These are phyloP conservation scores for Pleodorina starrii DNA, from an alignment of 139 green algal species.

Conservation along the genomic window DNA sequence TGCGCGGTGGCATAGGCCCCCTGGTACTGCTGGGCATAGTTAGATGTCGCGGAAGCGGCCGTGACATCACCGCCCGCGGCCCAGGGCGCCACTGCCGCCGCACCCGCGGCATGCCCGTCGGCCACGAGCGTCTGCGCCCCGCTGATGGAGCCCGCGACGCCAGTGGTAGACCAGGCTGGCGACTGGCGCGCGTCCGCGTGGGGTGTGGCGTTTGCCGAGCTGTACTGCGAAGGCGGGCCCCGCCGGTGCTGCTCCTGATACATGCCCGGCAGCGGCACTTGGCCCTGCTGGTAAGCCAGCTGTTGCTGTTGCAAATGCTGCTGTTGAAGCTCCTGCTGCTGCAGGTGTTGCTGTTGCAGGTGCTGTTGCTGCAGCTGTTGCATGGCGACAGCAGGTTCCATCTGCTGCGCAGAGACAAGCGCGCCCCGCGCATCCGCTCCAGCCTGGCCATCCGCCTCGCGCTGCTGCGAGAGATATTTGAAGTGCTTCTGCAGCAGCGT, in stretches of 20 bases:
- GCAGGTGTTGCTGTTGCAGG: not conserved
- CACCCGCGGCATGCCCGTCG: too few relatives aligned
- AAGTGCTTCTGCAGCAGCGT: constrained; percentile 11
- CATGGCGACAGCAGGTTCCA: not conserved
- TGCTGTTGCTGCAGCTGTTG: not conserved
- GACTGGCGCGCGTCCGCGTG: too few relatives aligned
- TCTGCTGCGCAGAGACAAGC: not conserved
- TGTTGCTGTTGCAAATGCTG: not conserved
- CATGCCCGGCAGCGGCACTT: not conserved
- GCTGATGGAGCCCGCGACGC: too few relatives aligned
- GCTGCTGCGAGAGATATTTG: constrained; percentile 15
- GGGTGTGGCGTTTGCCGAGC: not conserved
- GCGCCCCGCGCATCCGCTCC: not conserved
- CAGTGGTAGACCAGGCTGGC: too few relatives aligned
- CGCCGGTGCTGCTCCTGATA: constrained; percentile 9
- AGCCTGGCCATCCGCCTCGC: not conserved
- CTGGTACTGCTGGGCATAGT: too few relatives aligned
- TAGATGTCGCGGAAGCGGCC: too few relatives aligned
- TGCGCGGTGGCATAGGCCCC: too few relatives aligned
- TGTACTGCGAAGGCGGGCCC: not conserved
- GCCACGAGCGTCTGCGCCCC: too few relatives aligned
- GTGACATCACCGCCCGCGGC: too few relatives aligned
- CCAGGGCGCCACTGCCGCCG: too few relatives aligned
- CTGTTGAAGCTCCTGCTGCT: constrained; percentile 13
- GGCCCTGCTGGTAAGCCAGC: not conserved